Conservation (phyloP, 176 grass and related monocot genomes). For the Ensete ventricosum region DNA sequence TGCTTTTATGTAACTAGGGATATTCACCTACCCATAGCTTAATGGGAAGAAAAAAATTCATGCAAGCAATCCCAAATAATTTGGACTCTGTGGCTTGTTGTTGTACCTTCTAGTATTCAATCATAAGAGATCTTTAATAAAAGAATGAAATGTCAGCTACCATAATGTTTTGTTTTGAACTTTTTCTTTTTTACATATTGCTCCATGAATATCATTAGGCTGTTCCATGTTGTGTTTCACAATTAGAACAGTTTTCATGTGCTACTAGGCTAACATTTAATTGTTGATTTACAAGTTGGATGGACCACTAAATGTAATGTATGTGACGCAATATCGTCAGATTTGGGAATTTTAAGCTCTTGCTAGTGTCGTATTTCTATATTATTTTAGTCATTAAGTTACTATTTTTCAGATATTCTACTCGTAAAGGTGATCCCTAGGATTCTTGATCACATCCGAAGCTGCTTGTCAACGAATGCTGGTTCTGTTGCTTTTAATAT, state of each 20-base stretch:
- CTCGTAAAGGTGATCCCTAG: slow-evolving; percentile 64
- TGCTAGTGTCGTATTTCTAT: slow-evolving; percentile 10
- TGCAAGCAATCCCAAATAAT: too few species aligned
- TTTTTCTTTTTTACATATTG: background rate
- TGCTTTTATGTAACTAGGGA: too few species aligned
- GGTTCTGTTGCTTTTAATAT: slow-evolving; percentile 30
- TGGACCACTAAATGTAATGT: background rate
- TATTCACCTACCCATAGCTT: too few species aligned
- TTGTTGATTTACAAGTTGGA: background rate
- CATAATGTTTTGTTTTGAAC: background rate
- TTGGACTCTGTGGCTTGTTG: too few species aligned
- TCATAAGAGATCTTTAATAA: too few species aligned
- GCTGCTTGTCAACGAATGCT: slow-evolving; percentile 42
- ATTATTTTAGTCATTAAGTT: slow-evolving; percentile 22
- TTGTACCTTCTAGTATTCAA: too few species aligned
- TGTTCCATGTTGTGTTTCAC: background rate
- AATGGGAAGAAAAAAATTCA: too few species aligned
- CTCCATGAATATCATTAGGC: too few species aligned
- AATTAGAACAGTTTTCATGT: background rate
- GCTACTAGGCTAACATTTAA: background rate
- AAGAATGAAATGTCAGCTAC: background rate
- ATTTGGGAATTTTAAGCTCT: slow-evolving; percentile 3
- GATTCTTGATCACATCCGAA: slow-evolving; percentile 51
- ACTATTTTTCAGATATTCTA: slow-evolving; percentile 65
- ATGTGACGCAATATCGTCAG: background rate